phyloP scores from a whole-genome alignment of 192 early-diverging fungal genomes.

The Coemansia sp. region DNA sequence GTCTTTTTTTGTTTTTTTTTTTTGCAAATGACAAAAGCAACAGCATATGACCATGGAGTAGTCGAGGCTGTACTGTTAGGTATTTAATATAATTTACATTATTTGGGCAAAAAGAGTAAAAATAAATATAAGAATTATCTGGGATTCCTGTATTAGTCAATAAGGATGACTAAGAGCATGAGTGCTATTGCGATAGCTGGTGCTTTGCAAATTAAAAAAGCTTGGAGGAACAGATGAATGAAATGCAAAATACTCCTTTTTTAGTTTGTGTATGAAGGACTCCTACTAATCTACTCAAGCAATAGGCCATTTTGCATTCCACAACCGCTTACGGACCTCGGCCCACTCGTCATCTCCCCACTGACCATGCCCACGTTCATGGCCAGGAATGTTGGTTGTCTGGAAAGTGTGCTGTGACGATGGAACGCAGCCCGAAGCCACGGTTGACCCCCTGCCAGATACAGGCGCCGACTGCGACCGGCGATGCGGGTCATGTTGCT shows the following conservation, averaged over 20 bases:
- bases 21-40: too few relatives aligned
- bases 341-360: slow-evolving; percentile 49
- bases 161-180: too few relatives aligned
- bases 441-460: slow-evolving; percentile 7
- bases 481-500: slow-evolving; percentile 8
- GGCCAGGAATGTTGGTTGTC: not conserved
- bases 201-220: too few relatives aligned
- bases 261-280: not conserved
- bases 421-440: not conserved
- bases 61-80: too few relatives aligned
- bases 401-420: not conserved
- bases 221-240: too few relatives aligned
- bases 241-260: not conserved
- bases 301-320: slow-evolving; percentile 39
- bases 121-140: too few relatives aligned
- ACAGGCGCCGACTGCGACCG: slow-evolving; percentile 8
- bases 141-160: too few relatives aligned
- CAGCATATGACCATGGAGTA: too few relatives aligned
- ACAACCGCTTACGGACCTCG: slow-evolving; percentile 43
- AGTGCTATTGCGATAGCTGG: too few relatives aligned
- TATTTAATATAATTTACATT: too few relatives aligned
- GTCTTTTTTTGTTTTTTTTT: too few relatives aligned
- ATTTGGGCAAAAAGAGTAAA: too few relatives aligned
- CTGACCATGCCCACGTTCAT: not conserved
- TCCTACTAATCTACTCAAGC: not conserved